phyloP scores from a whole-genome alignment of 2,329 filamentous ascomycete genomes.

The Penicillium freii region DNA sequence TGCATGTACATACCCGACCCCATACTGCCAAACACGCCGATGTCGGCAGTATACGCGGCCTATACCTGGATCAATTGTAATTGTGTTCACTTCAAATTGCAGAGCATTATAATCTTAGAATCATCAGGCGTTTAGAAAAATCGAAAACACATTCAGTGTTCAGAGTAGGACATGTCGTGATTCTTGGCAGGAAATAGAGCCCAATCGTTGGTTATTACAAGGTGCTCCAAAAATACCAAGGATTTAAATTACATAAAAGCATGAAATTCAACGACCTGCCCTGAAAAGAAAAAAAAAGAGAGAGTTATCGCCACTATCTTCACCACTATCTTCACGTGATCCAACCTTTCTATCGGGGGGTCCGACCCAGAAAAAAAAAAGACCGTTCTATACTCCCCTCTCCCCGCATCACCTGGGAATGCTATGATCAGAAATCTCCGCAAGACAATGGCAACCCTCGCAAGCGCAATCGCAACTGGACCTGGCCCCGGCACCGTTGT shows the following conservation, averaged over 20 bases:
- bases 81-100: neutral
- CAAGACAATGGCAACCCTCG: conserved; percentile 54
- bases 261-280: neutral
- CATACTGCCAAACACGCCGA: conserved; percentile 15
- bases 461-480: conserved; percentile 30
- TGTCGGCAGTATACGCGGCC: conserved; percentile 9
- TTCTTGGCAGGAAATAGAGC: conserved; percentile 2
- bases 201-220: neutral
- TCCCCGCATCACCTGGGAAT: conserved; percentile 21
- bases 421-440: conserved; percentile 46
- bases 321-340: conserved; percentile 22
- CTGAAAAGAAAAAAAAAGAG: neutral
- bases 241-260: neutral
- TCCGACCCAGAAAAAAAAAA: conserved; percentile 12
- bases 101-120: neutral
- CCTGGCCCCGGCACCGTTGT: conserved; percentile 27
- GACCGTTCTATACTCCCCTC: neutral
- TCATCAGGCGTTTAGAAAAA: neutral
- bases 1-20: conserved; percentile 16
- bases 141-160: neutral
- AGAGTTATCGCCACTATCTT: conserved; percentile 9
- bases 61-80: neutral
- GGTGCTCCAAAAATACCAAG: neutral
- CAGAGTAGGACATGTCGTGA: conserved; percentile 2
- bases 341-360: neutral